Evolutionary conservation across 805 yeast species (phyloP), one percentile per base, ranked within the genome.

Genomic region (Schwanniomyces vanrijiae): DNA sequence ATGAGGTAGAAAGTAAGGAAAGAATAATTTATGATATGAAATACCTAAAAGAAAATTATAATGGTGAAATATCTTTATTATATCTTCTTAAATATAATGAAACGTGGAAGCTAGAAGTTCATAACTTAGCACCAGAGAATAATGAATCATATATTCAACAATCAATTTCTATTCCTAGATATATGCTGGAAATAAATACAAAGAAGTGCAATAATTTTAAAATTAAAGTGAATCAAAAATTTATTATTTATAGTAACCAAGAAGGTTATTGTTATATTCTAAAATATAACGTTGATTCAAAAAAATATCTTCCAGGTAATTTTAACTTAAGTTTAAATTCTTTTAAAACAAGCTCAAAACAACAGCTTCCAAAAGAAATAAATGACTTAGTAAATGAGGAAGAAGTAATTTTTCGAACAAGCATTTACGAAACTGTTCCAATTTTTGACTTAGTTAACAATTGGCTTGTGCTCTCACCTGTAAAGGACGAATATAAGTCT

Each of bases 381-480:
- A 29, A 46, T 29, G 39, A 49, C 3, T 35, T 49, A 37, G 31
- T 62, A 13, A 11, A 45, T 4, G 59, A 62, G 35, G 55, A 56
- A 5, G 61, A 58, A 21, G 24, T 68, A 5, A 29, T 66, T 6
- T 50, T 71, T 24, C 59, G 62, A 42, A 68, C 76, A 1, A 64
- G 71, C 44, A 52, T 58, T 14, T 50, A 46, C 8, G 75, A 71
- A 42, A 65, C 62, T 10, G 45, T 51, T 25, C 77, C 83, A 1
- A 71, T 81, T 1, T 74, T 73, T 53, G 84, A 80, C 54, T 39
- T 80, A 2, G 68, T 69, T 31, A 82, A 77, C 7, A 63, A 72
- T 37, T 78, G 82, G 81, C 55, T 81, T 18, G 77, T 71, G 5
- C 77, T 71, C 52, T 66, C 72, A 10, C 80, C 82, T 0, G 61